Base-by-base conservation (phyloP, 2,329 filamentous ascomycete genomes). In the Fusarium pininemorale region DNA sequence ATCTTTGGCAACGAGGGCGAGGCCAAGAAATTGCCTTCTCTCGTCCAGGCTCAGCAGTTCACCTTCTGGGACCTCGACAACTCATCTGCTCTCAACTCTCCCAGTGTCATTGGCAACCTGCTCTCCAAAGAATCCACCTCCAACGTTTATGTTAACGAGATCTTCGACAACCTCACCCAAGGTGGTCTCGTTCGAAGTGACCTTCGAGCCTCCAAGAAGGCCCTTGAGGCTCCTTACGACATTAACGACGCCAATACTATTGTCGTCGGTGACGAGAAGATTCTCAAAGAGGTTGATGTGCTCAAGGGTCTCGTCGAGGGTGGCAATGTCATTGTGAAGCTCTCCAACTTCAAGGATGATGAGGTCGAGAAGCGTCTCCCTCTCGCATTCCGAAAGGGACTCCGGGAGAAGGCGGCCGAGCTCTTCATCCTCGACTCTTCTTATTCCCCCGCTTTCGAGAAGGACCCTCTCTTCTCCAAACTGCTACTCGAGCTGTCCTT, bases 1-100 rank as follows among this genome's bases (percentile, higher is more conserved):
- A 81, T 88, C 71, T 82, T 85, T 66, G 83, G 81, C 80, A 89
- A 90, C 77, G 92, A 92, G 76, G 88, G 84, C 60, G 82, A 84
- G 55, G 80, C 83, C 30, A 83, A 84, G 64, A 78, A 82, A 64
- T 80, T 80, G 69, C 82, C 76, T 65, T 86, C 71, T n/a, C 81
- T 87, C 53, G 82, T 91, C 62, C 86, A 90, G 74, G 90, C 91
- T 26, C 89, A 94, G 82, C 93, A 98, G 83, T 98, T 96, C 85
- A 92, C 92, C 18, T 98, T 99, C 88, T 98, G 95, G 95, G 94
- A 98, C 76, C 81, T 93, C 45, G 96, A 98, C 79, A 89, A 91
- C 81, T 95, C 95, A 35, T 83, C 86, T 3, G 89, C 92, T 58
- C 87, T 88, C 58, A 86, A 86, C 67, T 91, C 94, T 3, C 92